phyloP scores from a whole-genome alignment of 2,329 filamentous ascomycete species.

The Fusarium nematophilum region DNA sequence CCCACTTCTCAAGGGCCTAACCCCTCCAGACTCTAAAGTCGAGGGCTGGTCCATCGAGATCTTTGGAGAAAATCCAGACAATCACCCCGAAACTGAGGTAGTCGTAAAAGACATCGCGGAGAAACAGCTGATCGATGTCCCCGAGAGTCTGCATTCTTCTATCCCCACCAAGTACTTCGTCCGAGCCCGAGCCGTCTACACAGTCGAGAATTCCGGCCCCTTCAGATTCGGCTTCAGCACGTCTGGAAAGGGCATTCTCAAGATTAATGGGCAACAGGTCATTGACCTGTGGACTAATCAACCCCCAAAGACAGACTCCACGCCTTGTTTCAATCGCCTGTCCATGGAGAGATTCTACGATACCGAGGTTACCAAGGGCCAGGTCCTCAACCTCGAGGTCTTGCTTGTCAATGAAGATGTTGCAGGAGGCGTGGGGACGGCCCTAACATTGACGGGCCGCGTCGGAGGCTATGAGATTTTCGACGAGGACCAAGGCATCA shows the following conservation, averaged over 20 bases:
- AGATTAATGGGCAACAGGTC: slow-evolving; percentile 46
- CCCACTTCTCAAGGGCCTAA: slow-evolving; percentile 25
- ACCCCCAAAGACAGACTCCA: slow-evolving; percentile 46
- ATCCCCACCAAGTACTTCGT: slow-evolving; percentile 33
- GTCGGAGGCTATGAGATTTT: slow-evolving; percentile 34
- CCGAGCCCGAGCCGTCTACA: slow-evolving; percentile 24
- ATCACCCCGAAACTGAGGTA: not conserved
- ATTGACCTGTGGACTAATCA: slow-evolving; percentile 49
- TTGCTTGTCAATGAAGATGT: slow-evolving; percentile 37
- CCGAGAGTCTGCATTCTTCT: slow-evolving; percentile 25
- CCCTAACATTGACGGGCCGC: slow-evolving; percentile 31
- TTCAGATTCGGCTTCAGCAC: slow-evolving; percentile 49
- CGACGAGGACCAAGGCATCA: slow-evolving; percentile 46
- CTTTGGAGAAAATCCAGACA: slow-evolving; percentile 21
- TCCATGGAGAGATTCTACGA: slow-evolving; percentile 36
- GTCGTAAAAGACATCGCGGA: slow-evolving; percentile 19
- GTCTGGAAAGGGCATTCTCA: slow-evolving; percentile 49
- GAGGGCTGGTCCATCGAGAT: slow-evolving; percentile 34
- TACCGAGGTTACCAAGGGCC: slow-evolving; percentile 3
- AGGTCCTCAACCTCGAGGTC: slow-evolving; percentile 27
- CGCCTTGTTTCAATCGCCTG: slow-evolving; percentile 48
- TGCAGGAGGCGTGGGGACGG: slow-evolving; percentile 35
- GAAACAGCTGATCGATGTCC: slow-evolving; percentile 35
- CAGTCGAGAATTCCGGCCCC: not conserved
- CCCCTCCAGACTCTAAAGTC: not conserved